These are phyloP conservation scores for Penicillium sp. DNA, from an alignment of 2,329 filamentous ascomycete genomes.

Conservation along the genomic window DNA sequence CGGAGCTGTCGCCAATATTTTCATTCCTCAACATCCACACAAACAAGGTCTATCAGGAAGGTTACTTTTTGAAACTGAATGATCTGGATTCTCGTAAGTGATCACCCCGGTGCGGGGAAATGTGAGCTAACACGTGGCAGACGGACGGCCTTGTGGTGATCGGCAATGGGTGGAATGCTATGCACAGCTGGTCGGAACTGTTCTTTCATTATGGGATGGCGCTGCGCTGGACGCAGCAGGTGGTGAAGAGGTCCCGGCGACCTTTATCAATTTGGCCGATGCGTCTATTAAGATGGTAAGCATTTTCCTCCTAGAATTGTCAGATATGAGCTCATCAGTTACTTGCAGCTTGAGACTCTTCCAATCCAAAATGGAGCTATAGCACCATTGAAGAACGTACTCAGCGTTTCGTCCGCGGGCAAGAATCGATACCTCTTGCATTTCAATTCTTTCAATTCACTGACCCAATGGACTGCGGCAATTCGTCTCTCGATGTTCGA, in stretches of 20 bases:
- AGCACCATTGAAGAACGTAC: slow-evolving; percentile 85
- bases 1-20: slow-evolving; percentile 92
- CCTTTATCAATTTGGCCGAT: slow-evolving; percentile 95
- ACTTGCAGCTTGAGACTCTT: slow-evolving; percentile 73
- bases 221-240: slow-evolving; percentile 84
- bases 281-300: slow-evolving; percentile 96
- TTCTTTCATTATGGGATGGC: slow-evolving; percentile 93
- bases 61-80: slow-evolving; percentile 94
- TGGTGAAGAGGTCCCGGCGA: slow-evolving; percentile 80
- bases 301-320: slow-evolving; percentile 1
- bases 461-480: slow-evolving; percentile 93
- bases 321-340: background rate
- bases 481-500: slow-evolving; percentile 95
- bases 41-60: slow-evolving; percentile 96
- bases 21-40: slow-evolving; percentile 89
- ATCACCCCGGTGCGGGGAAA: background rate
- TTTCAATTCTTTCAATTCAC: slow-evolving; percentile 89
- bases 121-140: slow-evolving; percentile 51
- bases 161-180: slow-evolving; percentile 96
- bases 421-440: slow-evolving; percentile 94
- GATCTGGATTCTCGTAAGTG: slow-evolving; percentile 85
- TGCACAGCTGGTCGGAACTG: slow-evolving; percentile 90
- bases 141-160: slow-evolving; percentile 80
- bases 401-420: slow-evolving; percentile 92
- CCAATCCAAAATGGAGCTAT: slow-evolving; percentile 75